phyloP scores from a whole-genome alignment of 2,329 filamentous ascomycete species.

The Mariannaea sp. region DNA sequence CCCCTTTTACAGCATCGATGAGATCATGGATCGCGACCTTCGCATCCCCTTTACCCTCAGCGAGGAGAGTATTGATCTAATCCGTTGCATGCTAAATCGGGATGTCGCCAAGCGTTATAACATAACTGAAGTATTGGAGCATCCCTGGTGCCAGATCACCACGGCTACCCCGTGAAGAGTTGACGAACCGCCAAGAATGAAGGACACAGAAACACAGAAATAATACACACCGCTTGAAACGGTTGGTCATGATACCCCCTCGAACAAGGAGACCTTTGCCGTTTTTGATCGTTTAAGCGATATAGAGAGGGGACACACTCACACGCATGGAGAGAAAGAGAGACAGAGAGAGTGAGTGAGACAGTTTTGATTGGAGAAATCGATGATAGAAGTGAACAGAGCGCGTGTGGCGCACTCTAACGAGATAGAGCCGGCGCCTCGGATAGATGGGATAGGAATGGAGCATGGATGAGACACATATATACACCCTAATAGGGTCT shows the following conservation, averaged over 20 bases:
- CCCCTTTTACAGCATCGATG: slow-evolving; percentile 97
- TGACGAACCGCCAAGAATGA: slow-evolving; percentile 10
- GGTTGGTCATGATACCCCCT: slow-evolving; percentile 33
- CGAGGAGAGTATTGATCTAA: slow-evolving; percentile 90
- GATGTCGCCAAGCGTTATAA: slow-evolving; percentile 81
- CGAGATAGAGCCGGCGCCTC: neutral
- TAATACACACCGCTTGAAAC: slow-evolving; percentile 11
- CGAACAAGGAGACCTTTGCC: slow-evolving; percentile 26
- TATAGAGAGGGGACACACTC: slow-evolving; percentile 25
- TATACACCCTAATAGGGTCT: slow-evolving; percentile 8
- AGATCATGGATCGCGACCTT: slow-evolving; percentile 97
- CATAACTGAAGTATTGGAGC: slow-evolving; percentile 86
- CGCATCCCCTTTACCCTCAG: slow-evolving; percentile 87
- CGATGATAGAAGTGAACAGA: neutral
- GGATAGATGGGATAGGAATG: slow-evolving; percentile 9
- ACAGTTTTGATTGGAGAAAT: neutral
- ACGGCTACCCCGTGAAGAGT: no score
- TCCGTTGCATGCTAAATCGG: slow-evolving; percentile 89
- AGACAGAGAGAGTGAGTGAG: slow-evolving; percentile 26
- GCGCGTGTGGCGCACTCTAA: neutral
- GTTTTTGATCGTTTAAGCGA: slow-evolving; percentile 24
- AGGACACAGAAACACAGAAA: slow-evolving; percentile 12
- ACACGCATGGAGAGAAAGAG: slow-evolving; percentile 25
- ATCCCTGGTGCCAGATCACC: slow-evolving; percentile 71
- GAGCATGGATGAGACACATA: slow-evolving; percentile 9